Percentiles rank a stretch among this genome's conserved stretches.
Conservation (phyloP, 768 basidiomycete species). For the Tricholoma sp. region DNA sequence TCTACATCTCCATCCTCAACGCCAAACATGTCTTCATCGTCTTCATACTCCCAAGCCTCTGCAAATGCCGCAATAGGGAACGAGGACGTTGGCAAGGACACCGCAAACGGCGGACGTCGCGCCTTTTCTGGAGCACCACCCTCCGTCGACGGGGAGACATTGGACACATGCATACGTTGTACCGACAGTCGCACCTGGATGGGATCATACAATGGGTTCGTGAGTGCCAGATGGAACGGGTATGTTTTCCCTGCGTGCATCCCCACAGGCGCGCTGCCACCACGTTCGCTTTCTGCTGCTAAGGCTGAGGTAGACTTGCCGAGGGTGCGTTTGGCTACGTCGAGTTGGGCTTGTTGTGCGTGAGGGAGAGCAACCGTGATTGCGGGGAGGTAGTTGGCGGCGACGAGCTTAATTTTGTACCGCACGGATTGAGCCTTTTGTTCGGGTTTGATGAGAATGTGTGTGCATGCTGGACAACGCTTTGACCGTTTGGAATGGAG, state of each 20-base stretch:
- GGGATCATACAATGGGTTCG: conserved; percentile 94
- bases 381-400: conserved; percentile 88
- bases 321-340: conserved; percentile 36
- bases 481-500: conserved; percentile 93
- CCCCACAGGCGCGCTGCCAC: conserved; percentile 23
- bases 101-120: conserved; percentile 68
- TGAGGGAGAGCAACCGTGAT: conserved; percentile 72
- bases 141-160: conserved; percentile 30
- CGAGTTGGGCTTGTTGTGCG: conserved; percentile 36
- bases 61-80: conserved; percentile 89
- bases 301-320: conserved; percentile 34
- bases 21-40: conserved; percentile 88
- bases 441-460: conserved; percentile 98
- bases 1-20: conserved; percentile 66
- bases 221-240: conserved; percentile 84
- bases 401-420: conserved; percentile 97
- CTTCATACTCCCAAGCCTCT: conserved; percentile 98
- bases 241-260: conserved; percentile 80
- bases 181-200: conserved; percentile 88
- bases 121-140: conserved; percentile 45
- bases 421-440: conserved; percentile 92
- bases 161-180: conserved; percentile 56
- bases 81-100: conserved; percentile 70
- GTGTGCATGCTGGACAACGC: conserved; percentile 89
- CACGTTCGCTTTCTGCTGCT: conserved; percentile 35